Conservation (phyloP, 2,329 filamentous ascomycete species). For the Xylaria sp. region DNA sequence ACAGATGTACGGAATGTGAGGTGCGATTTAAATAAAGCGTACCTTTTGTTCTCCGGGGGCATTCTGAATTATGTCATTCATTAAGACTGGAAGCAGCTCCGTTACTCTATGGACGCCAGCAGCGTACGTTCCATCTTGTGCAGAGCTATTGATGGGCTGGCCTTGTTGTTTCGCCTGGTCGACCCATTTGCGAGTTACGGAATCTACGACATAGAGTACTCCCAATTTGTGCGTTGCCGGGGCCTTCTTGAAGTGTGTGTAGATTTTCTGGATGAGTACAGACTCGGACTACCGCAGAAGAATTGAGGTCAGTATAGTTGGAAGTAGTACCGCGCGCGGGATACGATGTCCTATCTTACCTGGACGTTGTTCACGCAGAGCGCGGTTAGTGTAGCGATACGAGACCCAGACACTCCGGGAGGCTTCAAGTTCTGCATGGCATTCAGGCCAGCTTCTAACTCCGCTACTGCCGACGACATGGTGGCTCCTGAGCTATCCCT, state of each 20-base stretch:
- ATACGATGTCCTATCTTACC: conserved; percentile 66
- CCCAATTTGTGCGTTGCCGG: conserved; percentile 96
- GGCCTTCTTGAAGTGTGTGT: conserved; percentile 96
- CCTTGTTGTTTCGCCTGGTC: conserved; percentile 90
- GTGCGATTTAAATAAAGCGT: conserved; percentile 64
- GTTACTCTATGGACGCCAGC: conserved; percentile 97
- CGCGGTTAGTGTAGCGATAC: conserved; percentile 86
- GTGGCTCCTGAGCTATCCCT: conserved; percentile 46
- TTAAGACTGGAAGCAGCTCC: conserved; percentile 90
- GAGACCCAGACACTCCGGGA: conserved; percentile 91
- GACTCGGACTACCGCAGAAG: conserved; percentile 80
- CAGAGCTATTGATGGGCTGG: conserved; percentile 82
- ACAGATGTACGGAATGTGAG: conserved; percentile 45
- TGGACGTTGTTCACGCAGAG: conserved; percentile 91
- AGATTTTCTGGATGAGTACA: conserved; percentile 94
- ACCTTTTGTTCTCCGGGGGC: conserved; percentile 97
- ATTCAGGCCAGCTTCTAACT: conserved; percentile 89
- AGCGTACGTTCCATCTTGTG: conserved; percentile 91
- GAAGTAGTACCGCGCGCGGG: conserved; percentile 20
- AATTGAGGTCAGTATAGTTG: conserved; percentile 45
- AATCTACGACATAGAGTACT: conserved; percentile 99
- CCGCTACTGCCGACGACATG: conserved; percentile 88
- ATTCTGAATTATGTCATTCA: conserved; percentile 92
- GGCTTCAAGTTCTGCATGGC: conserved; percentile 92
- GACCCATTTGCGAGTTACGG: conserved; percentile 98